Conservation (phyloP, 768 basidiomycete genomes). For the Boletus fagicola region DNA sequence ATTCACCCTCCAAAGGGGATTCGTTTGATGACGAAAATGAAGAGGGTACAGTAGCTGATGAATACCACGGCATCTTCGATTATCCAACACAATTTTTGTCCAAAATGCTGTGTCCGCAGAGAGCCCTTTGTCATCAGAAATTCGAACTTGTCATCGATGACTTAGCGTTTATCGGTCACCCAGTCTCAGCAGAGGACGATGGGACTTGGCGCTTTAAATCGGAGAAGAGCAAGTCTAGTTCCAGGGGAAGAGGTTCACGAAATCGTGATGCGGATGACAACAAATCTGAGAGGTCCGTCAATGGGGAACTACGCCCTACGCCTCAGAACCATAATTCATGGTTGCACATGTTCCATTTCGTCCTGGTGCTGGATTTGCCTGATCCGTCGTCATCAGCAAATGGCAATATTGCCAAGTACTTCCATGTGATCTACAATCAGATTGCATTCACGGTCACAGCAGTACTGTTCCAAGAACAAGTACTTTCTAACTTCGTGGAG, state of each 20-base stretch:
- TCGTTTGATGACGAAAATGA: slow-evolving; percentile 36
- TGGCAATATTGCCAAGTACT: slow-evolving; percentile 73
- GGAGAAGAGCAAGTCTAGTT: slow-evolving; percentile 51
- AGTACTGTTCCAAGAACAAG: slow-evolving; percentile 89
- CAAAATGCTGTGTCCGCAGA: slow-evolving; percentile 72
- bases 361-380: slow-evolving; percentile 83
- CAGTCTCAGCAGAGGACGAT: slow-evolving; percentile 75
- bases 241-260: slow-evolving; percentile 57
- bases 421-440: slow-evolving; percentile 87
- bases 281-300: slow-evolving; percentile 32
- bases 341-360: slow-evolving; percentile 81
- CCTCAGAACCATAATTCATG: slow-evolving; percentile 40
- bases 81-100: slow-evolving; percentile 82
- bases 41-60: slow-evolving; percentile 38
- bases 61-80: slow-evolving; percentile 72
- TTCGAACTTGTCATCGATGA: slow-evolving; percentile 93
- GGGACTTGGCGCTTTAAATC: slow-evolving; percentile 73
- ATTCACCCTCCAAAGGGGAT: slow-evolving; percentile 49
- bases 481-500: slow-evolving; percentile 82
- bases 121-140: slow-evolving; percentile 85
- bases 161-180: slow-evolving; percentile 91
- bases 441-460: slow-evolving; percentile 89
- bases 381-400: slow-evolving; percentile 85
- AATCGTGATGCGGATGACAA: slow-evolving; percentile 40
- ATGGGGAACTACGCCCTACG: slow-evolving; percentile 34